phyloP scores from a whole-genome alignment of 208 protist species.

The Trypanosoma conorhini region DNA sequence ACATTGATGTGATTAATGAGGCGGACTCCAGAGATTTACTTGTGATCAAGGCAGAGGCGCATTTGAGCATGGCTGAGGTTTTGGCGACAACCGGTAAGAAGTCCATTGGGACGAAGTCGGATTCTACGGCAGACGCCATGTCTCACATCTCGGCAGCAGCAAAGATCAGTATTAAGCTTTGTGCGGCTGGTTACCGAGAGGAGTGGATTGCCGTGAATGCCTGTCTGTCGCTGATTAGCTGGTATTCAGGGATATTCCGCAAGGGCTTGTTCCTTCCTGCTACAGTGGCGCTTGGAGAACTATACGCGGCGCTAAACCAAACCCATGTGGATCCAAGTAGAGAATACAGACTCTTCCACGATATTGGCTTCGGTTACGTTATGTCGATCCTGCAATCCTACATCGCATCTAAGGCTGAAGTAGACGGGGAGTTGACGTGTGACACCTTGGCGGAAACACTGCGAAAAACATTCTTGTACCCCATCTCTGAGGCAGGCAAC shows the following conservation, averaged over 20 bases:
- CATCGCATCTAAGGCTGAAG: slow-evolving; percentile 39
- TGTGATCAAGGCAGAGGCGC: slow-evolving; percentile 48
- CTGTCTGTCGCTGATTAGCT: slow-evolving; percentile 57
- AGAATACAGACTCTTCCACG: slow-evolving; percentile 36
- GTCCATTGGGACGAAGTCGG: background rate
- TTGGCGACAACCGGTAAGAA: slow-evolving; percentile 28
- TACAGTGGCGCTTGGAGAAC: slow-evolving; percentile 28
- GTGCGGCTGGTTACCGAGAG: slow-evolving; percentile 33
- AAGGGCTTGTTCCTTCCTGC: slow-evolving; percentile 48
- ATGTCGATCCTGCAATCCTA: slow-evolving; percentile 43
- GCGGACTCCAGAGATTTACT: slow-evolving; percentile 33
- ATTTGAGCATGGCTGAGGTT: slow-evolving; percentile 40
- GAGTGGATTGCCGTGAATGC: slow-evolving; percentile 69
- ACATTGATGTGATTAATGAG: slow-evolving; percentile 33
- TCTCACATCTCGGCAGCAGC: slow-evolving; percentile 30
- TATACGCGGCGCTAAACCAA: slow-evolving; percentile 34
- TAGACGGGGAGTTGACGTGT: slow-evolving; percentile 32
- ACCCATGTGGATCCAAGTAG: slow-evolving; percentile 32
- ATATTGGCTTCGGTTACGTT: slow-evolving; percentile 37
- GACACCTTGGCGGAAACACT: slow-evolving; percentile 31
- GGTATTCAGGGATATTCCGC: slow-evolving; percentile 34
- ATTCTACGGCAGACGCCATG: slow-evolving; percentile 20
- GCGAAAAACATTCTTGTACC: slow-evolving; percentile 30
- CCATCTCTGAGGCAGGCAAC: slow-evolving; percentile 42
- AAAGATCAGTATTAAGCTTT: slow-evolving; percentile 37